Conservation (phyloP, 1,284 basidiomycete species). For the Rhodotorula sp. region DNA sequence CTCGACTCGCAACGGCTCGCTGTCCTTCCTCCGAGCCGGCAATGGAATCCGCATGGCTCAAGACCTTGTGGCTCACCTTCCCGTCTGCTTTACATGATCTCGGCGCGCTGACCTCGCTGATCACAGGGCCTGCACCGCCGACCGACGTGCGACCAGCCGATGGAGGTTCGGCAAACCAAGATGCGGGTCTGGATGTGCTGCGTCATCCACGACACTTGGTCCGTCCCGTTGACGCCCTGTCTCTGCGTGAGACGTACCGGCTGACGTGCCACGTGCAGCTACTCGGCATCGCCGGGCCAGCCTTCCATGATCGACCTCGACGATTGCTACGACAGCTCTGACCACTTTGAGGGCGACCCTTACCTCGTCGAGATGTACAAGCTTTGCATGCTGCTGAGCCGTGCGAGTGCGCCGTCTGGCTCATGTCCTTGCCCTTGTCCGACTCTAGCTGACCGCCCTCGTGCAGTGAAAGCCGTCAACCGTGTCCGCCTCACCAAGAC, state of each 20-base stretch:
- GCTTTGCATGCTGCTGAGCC: background rate
- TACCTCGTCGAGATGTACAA: constrained; percentile 5
- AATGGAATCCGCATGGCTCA: background rate
- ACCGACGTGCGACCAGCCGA: background rate
- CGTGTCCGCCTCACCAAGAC: background rate
- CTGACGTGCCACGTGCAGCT: background rate
- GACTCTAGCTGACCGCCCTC: background rate
- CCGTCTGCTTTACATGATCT: background rate
- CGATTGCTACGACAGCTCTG: constrained; percentile 8
- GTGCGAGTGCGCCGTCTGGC: background rate
- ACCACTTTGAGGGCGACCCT: background rate
- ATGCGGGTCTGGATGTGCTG: constrained; percentile 4
- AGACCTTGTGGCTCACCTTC: background rate
- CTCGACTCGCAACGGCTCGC: background rate
- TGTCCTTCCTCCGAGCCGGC: background rate
- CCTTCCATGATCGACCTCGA: constrained; percentile 2
- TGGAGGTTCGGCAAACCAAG: background rate
- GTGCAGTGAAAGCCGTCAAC: background rate
- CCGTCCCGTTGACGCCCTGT: background rate
- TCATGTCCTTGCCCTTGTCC: too few species aligned
- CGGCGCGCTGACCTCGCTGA: background rate
- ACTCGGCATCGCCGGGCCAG: background rate
- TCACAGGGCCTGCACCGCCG: background rate
- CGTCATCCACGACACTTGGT: constrained; percentile 1
- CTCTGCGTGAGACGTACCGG: too few species aligned